Evolutionary conservation across 306 rosid species (phyloP).

Genomic region (Glycyrrhiza uralensis): DNA sequence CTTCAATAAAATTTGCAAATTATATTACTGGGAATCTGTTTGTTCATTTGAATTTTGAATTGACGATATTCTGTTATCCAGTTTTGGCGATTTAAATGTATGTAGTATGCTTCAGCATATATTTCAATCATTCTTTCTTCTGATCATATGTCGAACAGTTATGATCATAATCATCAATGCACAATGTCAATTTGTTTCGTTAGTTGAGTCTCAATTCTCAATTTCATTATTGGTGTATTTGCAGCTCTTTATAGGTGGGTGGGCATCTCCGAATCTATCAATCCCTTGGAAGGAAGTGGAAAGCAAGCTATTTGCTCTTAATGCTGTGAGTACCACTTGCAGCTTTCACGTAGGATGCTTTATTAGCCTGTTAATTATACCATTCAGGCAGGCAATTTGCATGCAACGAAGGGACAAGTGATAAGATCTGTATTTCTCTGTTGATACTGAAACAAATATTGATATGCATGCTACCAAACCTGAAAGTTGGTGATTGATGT

Average conservation of each 20-base stretch:
- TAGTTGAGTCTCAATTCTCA: not conserved
- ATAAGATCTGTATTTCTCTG: not conserved
- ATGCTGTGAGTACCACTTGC: constrained; percentile 66
- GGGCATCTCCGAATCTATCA: constrained; percentile 64
- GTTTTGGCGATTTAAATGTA: not conserved
- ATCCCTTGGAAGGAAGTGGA: constrained; percentile 94
- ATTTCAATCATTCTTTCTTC: not conserved
- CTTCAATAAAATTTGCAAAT: not conserved
- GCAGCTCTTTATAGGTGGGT: constrained; percentile 80
- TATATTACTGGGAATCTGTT: not conserved
- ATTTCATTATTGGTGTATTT: constrained; percentile 23
- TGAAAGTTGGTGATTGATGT: constrained; percentile 3
- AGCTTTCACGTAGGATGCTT: constrained; percentile 21
- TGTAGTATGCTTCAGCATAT: not conserved
- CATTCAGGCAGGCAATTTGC: constrained; percentile 12
- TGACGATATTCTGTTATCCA: not conserved
- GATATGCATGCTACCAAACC: not conserved
- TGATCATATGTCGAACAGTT: not conserved
- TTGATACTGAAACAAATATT: not conserved
- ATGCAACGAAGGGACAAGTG: not conserved
- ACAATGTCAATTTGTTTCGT: not conserved
- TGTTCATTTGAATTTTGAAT: not conserved
- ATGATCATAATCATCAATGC: not conserved
- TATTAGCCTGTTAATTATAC: constrained; percentile 9
- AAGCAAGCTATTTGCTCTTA: constrained; percentile 90